Conservation (phyloP, 163 green algal genomes). For the Chlorella variabilis region DNA sequence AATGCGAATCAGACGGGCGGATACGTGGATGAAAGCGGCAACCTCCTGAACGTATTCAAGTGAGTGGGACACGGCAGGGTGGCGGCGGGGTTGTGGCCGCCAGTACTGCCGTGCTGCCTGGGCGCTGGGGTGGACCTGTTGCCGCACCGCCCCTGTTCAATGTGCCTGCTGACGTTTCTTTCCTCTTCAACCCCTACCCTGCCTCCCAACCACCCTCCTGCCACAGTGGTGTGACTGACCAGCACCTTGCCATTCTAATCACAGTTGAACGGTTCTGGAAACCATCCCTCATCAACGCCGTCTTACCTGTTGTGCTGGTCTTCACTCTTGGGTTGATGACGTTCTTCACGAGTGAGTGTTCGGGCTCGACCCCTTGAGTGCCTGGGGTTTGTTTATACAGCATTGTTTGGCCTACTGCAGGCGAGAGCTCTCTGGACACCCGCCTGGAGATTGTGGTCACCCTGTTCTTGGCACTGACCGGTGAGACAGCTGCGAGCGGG, state of each 20-base stretch:
- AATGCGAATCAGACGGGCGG: neutral
- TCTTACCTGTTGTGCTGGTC: constrained; percentile 17
- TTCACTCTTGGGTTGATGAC: constrained; percentile 1
- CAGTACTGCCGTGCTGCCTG: no score
- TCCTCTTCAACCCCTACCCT: no score
- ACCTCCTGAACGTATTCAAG: constrained; percentile 9
- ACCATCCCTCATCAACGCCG: constrained; percentile 16
- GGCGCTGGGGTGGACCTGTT: no score
- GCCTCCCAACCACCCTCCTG: no score
- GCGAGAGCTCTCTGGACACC: neutral
- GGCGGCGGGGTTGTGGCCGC: no score
- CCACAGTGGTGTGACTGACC: constrained; percentile 8
- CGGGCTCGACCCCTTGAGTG: no score
- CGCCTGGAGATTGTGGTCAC: neutral
- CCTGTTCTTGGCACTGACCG: neutral
- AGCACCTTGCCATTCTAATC: constrained; percentile 4
- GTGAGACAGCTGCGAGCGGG: no score
- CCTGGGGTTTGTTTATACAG: no score
- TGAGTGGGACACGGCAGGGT: no score
- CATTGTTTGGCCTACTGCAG: no score
- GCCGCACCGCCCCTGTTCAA: no score
- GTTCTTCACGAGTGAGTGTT: constrained; percentile 12
- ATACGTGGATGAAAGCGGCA: neutral
- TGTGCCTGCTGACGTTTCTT: no score
- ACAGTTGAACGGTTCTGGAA: constrained; percentile 27